phyloP scores from a whole-genome alignment of 176 grass and related monocot species.

The Oryza officinalis region DNA sequence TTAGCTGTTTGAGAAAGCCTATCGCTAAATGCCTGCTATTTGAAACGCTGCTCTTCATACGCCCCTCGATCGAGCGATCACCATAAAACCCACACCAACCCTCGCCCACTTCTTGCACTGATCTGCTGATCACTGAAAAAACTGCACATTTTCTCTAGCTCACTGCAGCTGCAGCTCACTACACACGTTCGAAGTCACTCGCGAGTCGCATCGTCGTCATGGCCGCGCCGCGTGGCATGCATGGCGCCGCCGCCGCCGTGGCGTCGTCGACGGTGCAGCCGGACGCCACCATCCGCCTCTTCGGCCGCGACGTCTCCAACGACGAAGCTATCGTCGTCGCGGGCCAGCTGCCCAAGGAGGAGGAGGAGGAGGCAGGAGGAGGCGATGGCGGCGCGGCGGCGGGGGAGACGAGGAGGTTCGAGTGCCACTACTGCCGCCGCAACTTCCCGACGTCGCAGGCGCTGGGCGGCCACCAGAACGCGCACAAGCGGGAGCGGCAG shows the following conservation, averaged over 20 bases:
- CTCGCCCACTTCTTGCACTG: background rate
- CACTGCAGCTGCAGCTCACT: too few relatives aligned
- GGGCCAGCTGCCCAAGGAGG: conserved; percentile 2
- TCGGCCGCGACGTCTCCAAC: conserved; percentile 77
- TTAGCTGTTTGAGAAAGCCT: too few relatives aligned
- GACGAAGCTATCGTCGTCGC: conserved; percentile 20
- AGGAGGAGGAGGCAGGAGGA: background rate
- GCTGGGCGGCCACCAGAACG: conserved; percentile 95
- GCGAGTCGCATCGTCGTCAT: conserved; percentile 3
- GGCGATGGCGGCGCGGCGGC: background rate
- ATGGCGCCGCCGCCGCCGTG: background rate
- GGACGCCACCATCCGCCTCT: conserved; percentile 68
- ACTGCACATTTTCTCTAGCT: too few relatives aligned
- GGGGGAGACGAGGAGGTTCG: conserved; percentile 59
- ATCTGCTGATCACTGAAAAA: background rate
- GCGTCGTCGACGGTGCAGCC: background rate
- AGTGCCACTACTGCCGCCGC: conserved; percentile 98
- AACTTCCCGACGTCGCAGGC: conserved; percentile 98
- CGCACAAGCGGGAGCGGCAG: conserved; percentile 98
- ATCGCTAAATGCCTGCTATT: too few relatives aligned
- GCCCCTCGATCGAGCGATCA: background rate
- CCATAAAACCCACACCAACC: conserved; percentile 43
- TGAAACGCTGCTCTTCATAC: too few relatives aligned
- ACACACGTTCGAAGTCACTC: too few relatives aligned
- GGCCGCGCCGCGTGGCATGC: conserved; percentile 43